Conservation (phyloP, 2,329 filamentous ascomycete species). For the Trichoderma afroharzianum region DNA sequence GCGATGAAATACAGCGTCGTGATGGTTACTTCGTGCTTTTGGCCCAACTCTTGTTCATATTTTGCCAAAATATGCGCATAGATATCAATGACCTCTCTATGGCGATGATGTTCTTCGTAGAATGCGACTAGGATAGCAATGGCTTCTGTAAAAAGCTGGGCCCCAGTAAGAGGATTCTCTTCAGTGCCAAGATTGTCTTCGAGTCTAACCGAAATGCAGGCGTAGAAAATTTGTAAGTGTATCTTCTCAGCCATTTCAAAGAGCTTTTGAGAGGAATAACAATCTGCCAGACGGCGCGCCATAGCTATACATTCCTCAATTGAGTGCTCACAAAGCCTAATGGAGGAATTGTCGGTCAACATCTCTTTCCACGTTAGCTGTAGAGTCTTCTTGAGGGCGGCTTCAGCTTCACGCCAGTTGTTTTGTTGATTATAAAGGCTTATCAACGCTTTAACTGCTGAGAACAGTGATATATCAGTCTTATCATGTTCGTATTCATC, state of each 20-base stretch:
- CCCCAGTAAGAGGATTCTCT: not conserved
- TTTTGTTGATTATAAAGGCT: slow-evolving; percentile 30
- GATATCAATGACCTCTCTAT: slow-evolving; percentile 36
- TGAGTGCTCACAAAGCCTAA: not conserved
- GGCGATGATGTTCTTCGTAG: slow-evolving; percentile 34
- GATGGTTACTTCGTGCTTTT: not conserved
- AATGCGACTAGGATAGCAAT: slow-evolving; percentile 31
- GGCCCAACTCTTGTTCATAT: slow-evolving; percentile 27
- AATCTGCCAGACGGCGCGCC: not conserved
- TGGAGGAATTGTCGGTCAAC: not conserved
- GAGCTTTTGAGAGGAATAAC: not conserved
- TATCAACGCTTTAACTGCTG: slow-evolving; percentile 33
- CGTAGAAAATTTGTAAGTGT: not conserved
- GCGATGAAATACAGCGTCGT: not conserved
- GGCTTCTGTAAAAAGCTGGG: slow-evolving; percentile 26
- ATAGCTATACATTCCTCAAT: not conserved
- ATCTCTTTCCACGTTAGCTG: slow-evolving; percentile 36
- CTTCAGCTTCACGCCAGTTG: slow-evolving; percentile 36
- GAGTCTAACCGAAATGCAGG: not conserved
- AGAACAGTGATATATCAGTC: slow-evolving; percentile 34
- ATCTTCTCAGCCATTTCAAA: not conserved
- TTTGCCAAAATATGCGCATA: slow-evolving; percentile 33
- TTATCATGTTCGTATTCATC: slow-evolving; percentile 33
- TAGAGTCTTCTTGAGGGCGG: slow-evolving; percentile 33
- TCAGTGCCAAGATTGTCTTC: not conserved